Base-by-base conservation (phyloP, 2,329 filamentous ascomycete species). In the Alternaria sp. region DNA sequence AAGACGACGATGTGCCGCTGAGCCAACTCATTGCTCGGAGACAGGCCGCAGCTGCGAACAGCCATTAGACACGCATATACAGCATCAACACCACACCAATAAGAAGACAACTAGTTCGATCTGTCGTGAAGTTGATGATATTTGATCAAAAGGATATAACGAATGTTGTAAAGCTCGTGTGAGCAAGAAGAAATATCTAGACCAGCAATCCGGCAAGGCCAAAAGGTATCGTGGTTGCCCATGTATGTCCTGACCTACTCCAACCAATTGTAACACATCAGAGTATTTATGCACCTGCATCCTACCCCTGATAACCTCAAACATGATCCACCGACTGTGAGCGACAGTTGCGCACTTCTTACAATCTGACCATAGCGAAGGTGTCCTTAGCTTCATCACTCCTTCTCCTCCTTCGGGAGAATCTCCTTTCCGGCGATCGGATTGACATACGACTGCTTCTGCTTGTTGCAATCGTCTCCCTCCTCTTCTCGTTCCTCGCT, bases 1-100 rank as follows among this genome's bases (percentile, higher is more conserved):
- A 89, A 66, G 84, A 86, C 40, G 88, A 90, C 47, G 89, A 93
- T 70, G 81, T 95, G 13, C 92, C 91, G 0, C 80, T 95, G 44
- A 88, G 87, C 5, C 89, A 93, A 74, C 71, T 95, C 13, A 79
- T 93, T 47, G 73, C 72, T 23, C 63, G 73, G 19, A 70, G 69
- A 50, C 68, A 61, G 49, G 67, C 66, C 9, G 30, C 43, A 32
- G 50, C 51, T 32, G 46, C 40, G 1, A 60, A 66, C 46, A 61
- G 36, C 28, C 30, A 32, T 46, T 49, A 28, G 49, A 58, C 51
- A 26, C 19, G 49, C 28, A n/a, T n/a, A 28, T n/a, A 23, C 12
- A 19, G 9, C 28, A 57, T n/a, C 23, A 21, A 45, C 3, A 15
- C 19, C 17, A 23, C 17, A 6, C 19, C 46, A 19, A 44, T 5